Base-by-base conservation (phyloP, 208 protist species). In the Leptomonas pyrrhocoris region DNA sequence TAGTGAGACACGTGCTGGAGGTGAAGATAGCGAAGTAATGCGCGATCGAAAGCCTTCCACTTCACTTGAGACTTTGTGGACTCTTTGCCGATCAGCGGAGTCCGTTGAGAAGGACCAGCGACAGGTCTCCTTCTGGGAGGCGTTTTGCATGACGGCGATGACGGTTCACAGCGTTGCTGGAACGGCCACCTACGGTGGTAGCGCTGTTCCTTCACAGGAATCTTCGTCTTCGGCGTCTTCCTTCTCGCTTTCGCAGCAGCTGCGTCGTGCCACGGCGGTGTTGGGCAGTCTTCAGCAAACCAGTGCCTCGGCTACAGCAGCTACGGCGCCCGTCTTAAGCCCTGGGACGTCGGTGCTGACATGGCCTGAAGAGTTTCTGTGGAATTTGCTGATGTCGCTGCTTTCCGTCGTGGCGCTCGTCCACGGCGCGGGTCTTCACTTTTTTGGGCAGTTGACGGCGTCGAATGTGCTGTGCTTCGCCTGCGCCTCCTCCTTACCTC, bases 351-450 rank as follows among this genome's bases (percentile, higher is more conserved):
- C 63, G 74, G 68, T 62, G 60, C 59, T 77, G n/a, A 63, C 65
- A 43, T 96, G 91, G 89, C 79, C 77, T 12, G 88, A 96, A 62
- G 88, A 93, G 54, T 49, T 92, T 58, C 56, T 94, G 51, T 96
- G 91, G 89, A 81, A 81, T 27, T 65, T 96, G 56, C 60, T 96
- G 18, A 71, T 73, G 34, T 78, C 80, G 4, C 61, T 96, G 9
- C 66, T 96, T 2, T 88, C 88, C 9, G 79, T 58, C 25, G 64
- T 93, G 5, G 86, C 86, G 5, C 76, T 93, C 7, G 71, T 83
- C 31, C 91, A 96, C 71, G 68, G 68, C 6, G 65, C 71, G 15
- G 89, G 89, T 0, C 74, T 91, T 46, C 84, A 92, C 69, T 96
- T 83, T 67, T 59, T 68, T 23, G 91, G 90, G 23, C 64, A 89